A percentile compares a stretch with the other conserved stretches of the same genome.
These are phyloP conservation scores for Leucosporidium scottii DNA, from an alignment of 768 basidiomycete genomes.

Conservation along the genomic window DNA sequence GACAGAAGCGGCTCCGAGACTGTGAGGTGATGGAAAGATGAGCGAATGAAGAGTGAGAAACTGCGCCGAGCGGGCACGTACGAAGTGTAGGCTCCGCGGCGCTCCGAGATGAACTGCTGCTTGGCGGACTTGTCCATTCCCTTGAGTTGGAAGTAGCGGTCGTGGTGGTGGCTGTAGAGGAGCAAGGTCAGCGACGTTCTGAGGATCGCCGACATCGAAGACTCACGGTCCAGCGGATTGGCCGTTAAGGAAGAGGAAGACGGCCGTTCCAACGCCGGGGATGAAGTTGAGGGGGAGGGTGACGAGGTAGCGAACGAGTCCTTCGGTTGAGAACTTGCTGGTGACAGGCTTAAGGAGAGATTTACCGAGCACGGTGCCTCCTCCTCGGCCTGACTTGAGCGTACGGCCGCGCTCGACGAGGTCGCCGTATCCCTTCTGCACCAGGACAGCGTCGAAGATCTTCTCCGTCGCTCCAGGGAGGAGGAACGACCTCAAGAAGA, in stretches of 20 bases:
- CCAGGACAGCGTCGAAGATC: conserved; percentile 51
- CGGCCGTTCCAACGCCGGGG: conserved; percentile 57
- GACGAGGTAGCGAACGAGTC: conserved; percentile 55
- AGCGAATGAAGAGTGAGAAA: not conserved
- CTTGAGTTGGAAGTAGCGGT: conserved; percentile 65
- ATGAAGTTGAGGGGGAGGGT: conserved; percentile 63
- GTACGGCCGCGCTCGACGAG: conserved; percentile 46
- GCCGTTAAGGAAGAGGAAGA: conserved; percentile 55
- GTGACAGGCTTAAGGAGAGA: conserved; percentile 51
- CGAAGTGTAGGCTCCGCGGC: conserved; percentile 60
- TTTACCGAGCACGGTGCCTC: conserved; percentile 39
- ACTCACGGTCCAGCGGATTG: conserved; percentile 22
- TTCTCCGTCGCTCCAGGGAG: conserved; percentile 47
- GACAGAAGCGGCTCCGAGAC: conserved; percentile 56
- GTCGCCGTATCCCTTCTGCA: conserved; percentile 45
- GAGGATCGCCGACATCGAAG: not conserved
- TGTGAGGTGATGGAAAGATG: conserved; percentile 35
- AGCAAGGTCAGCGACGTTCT: not conserved
- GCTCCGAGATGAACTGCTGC: conserved; percentile 46
- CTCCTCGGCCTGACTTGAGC: conserved; percentile 25
- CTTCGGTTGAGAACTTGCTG: conserved; percentile 41
- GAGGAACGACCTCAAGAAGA: conserved; percentile 49
- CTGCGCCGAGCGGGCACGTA: conserved; percentile 40
- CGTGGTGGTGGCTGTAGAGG: conserved; percentile 51
- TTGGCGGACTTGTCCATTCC: conserved; percentile 48